Evolutionary conservation across 768 basidiomycete genomes (phyloP), one percentile per base, ranked within the genome.

Genomic region (Trametes maxima): DNA sequence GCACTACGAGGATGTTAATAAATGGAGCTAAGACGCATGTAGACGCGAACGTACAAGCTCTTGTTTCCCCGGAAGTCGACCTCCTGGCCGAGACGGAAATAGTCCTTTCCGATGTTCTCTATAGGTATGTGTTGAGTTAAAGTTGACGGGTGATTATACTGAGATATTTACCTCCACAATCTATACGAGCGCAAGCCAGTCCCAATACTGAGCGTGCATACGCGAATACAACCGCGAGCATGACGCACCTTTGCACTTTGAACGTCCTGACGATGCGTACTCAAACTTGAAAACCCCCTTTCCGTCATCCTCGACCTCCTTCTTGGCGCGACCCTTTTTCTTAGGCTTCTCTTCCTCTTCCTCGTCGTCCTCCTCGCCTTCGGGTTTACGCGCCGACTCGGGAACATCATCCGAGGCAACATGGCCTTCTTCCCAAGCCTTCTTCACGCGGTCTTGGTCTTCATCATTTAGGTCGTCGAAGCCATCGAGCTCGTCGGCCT

Each of bases 381-480:
- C 78, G 8, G 82, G 74, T 66, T 89, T 92, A 63, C 79, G 80
- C 3, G 92, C 91, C 17, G 79, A 80, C 35, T 83, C 85, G 5
- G 92, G 92, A 42, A 95, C 85, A 68, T 96, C 95, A 66, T 88
- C 94, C 36, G 88, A 85, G 6, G 85, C 92, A 50, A 97, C 90
- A 36, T 87, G 79, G 5, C 89, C 94, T 0, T 80, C 83, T 50
- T 90, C 83, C 80, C 84, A 93, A 1, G 95, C 94, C 68, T 80
- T 84, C 57, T 72, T 76, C 43, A 97, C 72, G 60, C 85, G 87
- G 5, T 79, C 84, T 73, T 95, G 79, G 70, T 95, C 93, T 44
- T 84, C 88, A 1, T 79, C 75, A 0, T 68, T 76, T 47, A 94
- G 80, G 0, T 87, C 88, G 19, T 94, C 91, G 72, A 82, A 96